Conservation (phyloP, 2,329 filamentous ascomycete genomes). For the Colletotrichum abscissum region DNA sequence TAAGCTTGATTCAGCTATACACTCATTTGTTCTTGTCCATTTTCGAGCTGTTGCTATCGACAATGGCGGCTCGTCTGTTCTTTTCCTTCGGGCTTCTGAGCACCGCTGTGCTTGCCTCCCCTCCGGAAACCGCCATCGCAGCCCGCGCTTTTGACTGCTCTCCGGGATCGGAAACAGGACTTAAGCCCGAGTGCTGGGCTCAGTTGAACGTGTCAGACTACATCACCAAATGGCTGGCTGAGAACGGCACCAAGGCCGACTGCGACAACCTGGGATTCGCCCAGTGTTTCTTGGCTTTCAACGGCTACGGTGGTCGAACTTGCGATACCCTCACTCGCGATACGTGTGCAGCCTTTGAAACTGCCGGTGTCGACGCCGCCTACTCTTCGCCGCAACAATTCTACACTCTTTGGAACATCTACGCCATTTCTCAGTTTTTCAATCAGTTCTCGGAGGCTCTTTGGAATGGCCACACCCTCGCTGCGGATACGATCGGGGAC, state of each 20-base stretch:
- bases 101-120: neutral
- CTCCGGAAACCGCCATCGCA: neutral
- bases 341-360: constrained; percentile 39
- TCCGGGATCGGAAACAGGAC: constrained; percentile 23
- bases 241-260: constrained; percentile 40
- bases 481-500: constrained; percentile 40
- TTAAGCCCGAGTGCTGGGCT: constrained; percentile 40
- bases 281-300: constrained; percentile 42
- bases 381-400: constrained; percentile 42
- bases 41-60: too few species aligned
- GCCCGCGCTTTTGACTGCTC: constrained; percentile 11
- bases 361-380: constrained; percentile 30
- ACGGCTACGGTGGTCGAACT: constrained; percentile 41
- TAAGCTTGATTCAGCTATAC: neutral
- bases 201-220: constrained; percentile 39
- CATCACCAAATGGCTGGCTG: constrained; percentile 40
- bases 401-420: constrained; percentile 44
- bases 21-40: neutral
- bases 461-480: constrained; percentile 40
- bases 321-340: constrained; percentile 41
- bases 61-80: neutral
- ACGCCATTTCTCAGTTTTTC: constrained; percentile 43
- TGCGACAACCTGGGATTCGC: constrained; percentile 41
- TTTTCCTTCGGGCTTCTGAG: neutral
- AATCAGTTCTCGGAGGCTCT: constrained; percentile 43